Conservation (phyloP, 139 green algal genomes). For the Zygnema cylindricum region DNA sequence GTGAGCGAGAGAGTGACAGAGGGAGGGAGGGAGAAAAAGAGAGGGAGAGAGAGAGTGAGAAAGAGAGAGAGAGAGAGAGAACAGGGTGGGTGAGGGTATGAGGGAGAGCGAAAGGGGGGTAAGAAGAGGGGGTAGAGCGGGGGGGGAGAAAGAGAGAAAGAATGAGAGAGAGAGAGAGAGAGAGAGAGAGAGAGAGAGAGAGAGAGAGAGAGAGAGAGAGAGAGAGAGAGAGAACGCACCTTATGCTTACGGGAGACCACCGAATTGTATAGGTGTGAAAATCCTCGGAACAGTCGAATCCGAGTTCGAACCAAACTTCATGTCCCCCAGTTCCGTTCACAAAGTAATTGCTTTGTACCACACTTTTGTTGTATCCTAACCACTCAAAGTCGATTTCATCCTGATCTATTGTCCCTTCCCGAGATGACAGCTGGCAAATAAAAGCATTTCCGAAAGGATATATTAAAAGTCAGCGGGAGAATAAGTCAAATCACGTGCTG, state of each 20-base stretch:
- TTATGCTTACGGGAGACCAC: neutral
- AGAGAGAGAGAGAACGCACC: neutral
- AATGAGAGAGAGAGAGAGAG: no score
- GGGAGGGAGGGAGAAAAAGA: no score
- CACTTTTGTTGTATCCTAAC: conserved; percentile 35
- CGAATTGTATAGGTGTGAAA: conserved; percentile 47
- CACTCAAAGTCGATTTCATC: conserved; percentile 57
- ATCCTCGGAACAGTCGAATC: conserved; percentile 42
- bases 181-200: no score
- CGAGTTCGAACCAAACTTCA: conserved; percentile 2
- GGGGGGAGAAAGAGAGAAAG: no score
- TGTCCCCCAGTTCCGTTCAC: conserved; percentile 25
- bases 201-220: no score
- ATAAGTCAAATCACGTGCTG: no score
- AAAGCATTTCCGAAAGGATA: neutral
- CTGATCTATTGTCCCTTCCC: conserved; percentile 10
- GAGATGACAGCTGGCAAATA: conserved; percentile 15
- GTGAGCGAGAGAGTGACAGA: no score
- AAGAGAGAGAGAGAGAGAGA: no score
- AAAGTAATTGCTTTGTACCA: conserved; percentile 48
- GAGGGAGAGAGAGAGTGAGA: no score
- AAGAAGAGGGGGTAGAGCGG: no score
- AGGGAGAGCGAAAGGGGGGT: no score
- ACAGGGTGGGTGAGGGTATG: no score
- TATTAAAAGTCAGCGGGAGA: neutral